phyloP scores from a whole-genome alignment of 768 basidiomycete species.

The Phanerodontia chrysosporium region DNA sequence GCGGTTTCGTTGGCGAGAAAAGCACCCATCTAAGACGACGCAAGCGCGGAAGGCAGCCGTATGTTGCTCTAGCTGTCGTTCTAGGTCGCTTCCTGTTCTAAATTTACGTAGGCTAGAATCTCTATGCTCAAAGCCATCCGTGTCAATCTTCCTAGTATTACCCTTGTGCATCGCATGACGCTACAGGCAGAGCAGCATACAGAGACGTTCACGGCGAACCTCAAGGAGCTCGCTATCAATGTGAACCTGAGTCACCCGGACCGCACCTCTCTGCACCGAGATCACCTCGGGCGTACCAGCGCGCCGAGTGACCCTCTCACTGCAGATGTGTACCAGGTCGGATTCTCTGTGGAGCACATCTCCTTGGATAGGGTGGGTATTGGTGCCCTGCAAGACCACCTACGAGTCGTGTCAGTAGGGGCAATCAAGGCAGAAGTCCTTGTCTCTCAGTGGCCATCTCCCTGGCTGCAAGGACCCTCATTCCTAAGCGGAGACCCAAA shows the following conservation, averaged over 20 bases:
- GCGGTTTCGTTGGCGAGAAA: slow-evolving; percentile 37
- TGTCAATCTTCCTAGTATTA: slow-evolving; percentile 45
- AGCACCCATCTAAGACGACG: slow-evolving; percentile 27
- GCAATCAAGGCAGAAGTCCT: slow-evolving; percentile 37
- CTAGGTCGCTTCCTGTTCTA: neutral
- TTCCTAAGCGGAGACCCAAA: slow-evolving; percentile 58
- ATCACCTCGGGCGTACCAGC: slow-evolving; percentile 46
- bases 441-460: slow-evolving; percentile 58
- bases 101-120: slow-evolving; percentile 37
- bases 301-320: slow-evolving; percentile 32
- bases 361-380: slow-evolving; percentile 39
- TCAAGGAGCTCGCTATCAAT: slow-evolving; percentile 37
- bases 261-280: slow-evolving; percentile 40
- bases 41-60: slow-evolving; percentile 10
- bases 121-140: slow-evolving; percentile 41
- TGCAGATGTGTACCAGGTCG: slow-evolving; percentile 46
- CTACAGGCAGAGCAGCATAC: slow-evolving; percentile 22
- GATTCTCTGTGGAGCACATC: slow-evolving; percentile 38
- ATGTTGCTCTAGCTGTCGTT: neutral
- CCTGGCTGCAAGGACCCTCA: slow-evolving; percentile 44
- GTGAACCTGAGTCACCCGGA: slow-evolving; percentile 47
- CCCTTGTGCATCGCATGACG: slow-evolving; percentile 34
- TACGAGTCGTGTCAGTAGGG: slow-evolving; percentile 41
- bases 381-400: slow-evolving; percentile 18
- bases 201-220: slow-evolving; percentile 38